Evolutionary conservation across 225 moss, liverwort and hornwort genomes (phyloP).

Genomic region (Polytrichum formosum): DNA sequence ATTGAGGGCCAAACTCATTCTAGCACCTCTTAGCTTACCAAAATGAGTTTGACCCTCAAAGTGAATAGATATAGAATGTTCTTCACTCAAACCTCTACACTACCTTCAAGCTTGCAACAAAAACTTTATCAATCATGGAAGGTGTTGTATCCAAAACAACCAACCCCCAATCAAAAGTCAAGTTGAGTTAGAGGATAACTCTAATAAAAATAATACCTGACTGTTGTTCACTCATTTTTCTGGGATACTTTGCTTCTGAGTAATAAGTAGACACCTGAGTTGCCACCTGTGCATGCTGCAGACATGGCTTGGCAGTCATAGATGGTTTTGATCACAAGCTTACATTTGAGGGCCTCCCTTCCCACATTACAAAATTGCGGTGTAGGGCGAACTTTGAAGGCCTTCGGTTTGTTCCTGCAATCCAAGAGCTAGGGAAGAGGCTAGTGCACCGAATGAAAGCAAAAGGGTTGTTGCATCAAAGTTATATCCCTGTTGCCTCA

Average conservation of each 20-base stretch:
- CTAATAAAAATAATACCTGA: too few relatives aligned
- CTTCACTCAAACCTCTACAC: too few relatives aligned
- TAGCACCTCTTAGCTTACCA: too few relatives aligned
- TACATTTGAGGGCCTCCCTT: slow-evolving; percentile 57
- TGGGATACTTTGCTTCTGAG: background rate
- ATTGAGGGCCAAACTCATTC: too few relatives aligned
- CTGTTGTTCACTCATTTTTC: too few relatives aligned
- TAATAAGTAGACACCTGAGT: background rate
- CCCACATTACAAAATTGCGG: slow-evolving; percentile 50
- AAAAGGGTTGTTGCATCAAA: slow-evolving; percentile 34
- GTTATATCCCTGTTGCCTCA: slow-evolving; percentile 23
- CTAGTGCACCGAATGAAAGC: slow-evolving; percentile 50
- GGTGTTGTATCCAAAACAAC: too few relatives aligned
- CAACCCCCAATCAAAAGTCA: too few relatives aligned
- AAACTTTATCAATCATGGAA: too few relatives aligned
- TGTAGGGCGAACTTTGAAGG: slow-evolving; percentile 61
- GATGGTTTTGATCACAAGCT: slow-evolving; percentile 68
- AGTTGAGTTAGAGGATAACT: too few relatives aligned
- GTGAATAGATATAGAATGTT: too few relatives aligned
- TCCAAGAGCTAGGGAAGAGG: slow-evolving; percentile 49
- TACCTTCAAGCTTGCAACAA: too few relatives aligned
- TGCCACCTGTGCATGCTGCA: slow-evolving; percentile 19
- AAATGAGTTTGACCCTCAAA: too few relatives aligned
- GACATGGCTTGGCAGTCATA: slow-evolving; percentile 56
- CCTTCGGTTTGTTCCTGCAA: slow-evolving; percentile 48